Percentiles rank a stretch among this genome's conserved stretches.
Conservation (phyloP, 306 rosid species). For the Acacia acuminata region DNA sequence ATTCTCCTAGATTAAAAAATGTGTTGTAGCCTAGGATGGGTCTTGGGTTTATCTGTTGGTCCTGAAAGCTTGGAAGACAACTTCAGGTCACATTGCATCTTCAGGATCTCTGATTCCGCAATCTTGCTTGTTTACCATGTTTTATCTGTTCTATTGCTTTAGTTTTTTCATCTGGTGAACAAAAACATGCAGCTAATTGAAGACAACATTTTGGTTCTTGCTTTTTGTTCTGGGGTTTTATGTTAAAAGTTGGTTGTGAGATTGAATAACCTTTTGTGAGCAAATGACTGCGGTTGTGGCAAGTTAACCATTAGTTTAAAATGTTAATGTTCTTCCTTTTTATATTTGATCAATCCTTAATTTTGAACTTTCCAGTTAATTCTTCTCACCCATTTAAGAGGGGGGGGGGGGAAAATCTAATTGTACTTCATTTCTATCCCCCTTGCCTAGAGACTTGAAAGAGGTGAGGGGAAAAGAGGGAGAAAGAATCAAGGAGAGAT, state of each 20-base stretch:
- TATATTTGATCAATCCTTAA: not conserved
- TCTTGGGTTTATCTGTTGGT: not conserved
- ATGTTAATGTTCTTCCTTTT: not conserved
- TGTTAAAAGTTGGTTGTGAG: not conserved
- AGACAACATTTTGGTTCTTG: not conserved
- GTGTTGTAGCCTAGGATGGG: not conserved
- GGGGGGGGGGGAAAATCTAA: not conserved
- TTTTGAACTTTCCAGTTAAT: not conserved
- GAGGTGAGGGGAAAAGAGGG: not conserved
- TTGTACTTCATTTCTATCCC: not conserved
- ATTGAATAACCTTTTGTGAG: not conserved
- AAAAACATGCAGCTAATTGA: not conserved
- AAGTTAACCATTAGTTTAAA: not conserved
- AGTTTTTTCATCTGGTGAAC: not conserved
- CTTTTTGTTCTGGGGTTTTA: not conserved
- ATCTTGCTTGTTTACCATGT: not conserved
- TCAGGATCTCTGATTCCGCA: not conserved
- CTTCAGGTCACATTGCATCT: not conserved
- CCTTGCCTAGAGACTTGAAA: not conserved
- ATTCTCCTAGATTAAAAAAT: not conserved
- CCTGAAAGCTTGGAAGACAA: not conserved
- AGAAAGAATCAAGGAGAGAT: not conserved
- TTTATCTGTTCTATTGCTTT: not conserved
- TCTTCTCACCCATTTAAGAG: not conserved
- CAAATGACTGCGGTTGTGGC: not conserved